Base-by-base conservation (phyloP, 2,329 filamentous ascomycete species). In the Verticillium tricorpus region DNA sequence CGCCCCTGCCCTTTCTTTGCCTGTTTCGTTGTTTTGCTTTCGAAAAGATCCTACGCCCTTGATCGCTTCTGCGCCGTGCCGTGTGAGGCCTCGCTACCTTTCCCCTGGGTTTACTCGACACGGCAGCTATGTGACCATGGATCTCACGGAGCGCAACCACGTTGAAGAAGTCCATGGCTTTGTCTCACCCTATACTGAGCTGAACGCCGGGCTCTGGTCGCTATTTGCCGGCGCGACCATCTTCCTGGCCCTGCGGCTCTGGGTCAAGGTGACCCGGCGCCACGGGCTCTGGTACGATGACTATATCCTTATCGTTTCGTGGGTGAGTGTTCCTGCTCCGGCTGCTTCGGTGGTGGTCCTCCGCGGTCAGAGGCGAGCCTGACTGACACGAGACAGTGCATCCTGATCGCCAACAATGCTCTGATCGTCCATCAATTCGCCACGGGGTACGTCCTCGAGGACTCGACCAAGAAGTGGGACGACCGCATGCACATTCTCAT, bases 401-500 rank as follows among this genome's bases (percentile, higher is more conserved):
- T 82, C 4, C 72, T 81, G 4, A 69, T 79, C n/a, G 68, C 70
- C 40, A 82, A 79, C 68, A 75, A 83, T 63, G 75, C 69, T 57
- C 66, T 83, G 17, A 82, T 82, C 60, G 68, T 78, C 1, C 65
- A 77, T 57, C 72, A 83, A 62, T 83, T 79, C 61, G 78, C 76
- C 7, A 82, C 77, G 8, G 81, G 80, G 58, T 83, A 83, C 63
- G 75, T 81, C 1, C 69, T 74, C 39, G 60, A 72, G 32, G 65
- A 73, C 63, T 72, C 72, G 5, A 68, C 72, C 1, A 68, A 78
- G n/a, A 67, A 71, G 19, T 84, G 81, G 81, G 77, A 80, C 62
- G 79, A 82, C 64, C 76, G 75, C 60, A 83, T 83, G 80, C 79
- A 81, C 67, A 82, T 83, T 17, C 65, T 84, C 61, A 82, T 83